These are phyloP conservation scores for Chaetomiaceae sp. DNA, from an alignment of 2,329 filamentous ascomycete species.

Conservation along the genomic window DNA sequence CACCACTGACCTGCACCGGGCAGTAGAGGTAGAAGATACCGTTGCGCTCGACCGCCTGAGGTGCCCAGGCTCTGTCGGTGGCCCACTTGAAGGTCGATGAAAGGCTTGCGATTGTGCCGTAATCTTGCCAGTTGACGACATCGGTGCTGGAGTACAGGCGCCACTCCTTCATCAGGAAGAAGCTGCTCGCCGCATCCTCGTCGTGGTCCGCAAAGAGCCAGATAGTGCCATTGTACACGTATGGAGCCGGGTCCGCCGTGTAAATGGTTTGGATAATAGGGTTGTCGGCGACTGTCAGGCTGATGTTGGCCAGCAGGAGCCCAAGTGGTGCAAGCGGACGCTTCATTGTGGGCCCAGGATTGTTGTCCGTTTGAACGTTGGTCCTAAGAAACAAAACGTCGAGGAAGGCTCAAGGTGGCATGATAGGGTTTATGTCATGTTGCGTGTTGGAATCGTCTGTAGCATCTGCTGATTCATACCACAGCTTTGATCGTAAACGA, in stretches of 20 bases:
- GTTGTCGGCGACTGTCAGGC: too few relatives aligned
- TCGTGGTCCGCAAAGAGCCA: conserved; percentile 32
- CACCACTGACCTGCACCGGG: conserved; percentile 24
- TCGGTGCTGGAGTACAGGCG: conserved; percentile 32
- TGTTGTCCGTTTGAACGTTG: too few relatives aligned
- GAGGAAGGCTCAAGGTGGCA: too few relatives aligned
- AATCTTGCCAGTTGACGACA: conserved; percentile 35
- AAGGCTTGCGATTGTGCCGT: conserved; percentile 27
- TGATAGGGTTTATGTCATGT: too few relatives aligned
- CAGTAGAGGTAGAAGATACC: conserved; percentile 35
- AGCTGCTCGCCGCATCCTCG: conserved; percentile 27
- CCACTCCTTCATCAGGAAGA: conserved; percentile 33
- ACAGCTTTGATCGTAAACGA: too few relatives aligned
- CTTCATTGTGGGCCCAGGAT: too few relatives aligned
- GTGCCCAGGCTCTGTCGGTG: conserved; percentile 34
- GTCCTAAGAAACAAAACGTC: too few relatives aligned
- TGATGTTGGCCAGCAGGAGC: too few relatives aligned
- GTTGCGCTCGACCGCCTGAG: conserved; percentile 31
- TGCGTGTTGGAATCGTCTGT: too few relatives aligned
- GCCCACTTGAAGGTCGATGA: conserved; percentile 34
- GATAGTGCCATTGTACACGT: conserved; percentile 28
- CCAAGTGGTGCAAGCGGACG: too few relatives aligned
- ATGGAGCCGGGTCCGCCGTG: conserved; percentile 29
- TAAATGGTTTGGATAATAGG: conserved; percentile 20
- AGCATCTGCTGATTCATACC: too few relatives aligned